Evolutionary conservation across 441 rosid genomes (phyloP).

Genomic region (Adansonia madagascariensis): DNA sequence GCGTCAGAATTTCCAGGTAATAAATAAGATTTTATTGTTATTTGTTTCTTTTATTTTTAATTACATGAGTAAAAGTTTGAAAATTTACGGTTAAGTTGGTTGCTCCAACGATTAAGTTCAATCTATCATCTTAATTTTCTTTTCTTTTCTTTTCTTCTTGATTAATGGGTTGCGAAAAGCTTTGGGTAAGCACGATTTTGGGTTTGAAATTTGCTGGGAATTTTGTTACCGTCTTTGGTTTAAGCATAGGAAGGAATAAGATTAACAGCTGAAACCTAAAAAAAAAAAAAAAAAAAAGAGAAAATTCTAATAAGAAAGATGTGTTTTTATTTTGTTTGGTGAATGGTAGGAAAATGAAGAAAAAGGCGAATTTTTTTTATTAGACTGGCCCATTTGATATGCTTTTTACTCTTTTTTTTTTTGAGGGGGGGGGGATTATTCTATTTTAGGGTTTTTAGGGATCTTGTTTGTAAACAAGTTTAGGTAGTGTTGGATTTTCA

Average conservation of each 20-base stretch:
- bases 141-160: neutral
- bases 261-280: neutral
- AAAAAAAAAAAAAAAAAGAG: neutral
- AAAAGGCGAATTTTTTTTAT: neutral
- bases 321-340: neutral
- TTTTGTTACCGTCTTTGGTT: neutral
- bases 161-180: neutral
- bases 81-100: constrained; percentile 1
- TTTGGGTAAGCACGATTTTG: neutral
- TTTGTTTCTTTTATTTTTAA: neutral
- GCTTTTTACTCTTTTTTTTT: neutral
- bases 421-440: neutral
- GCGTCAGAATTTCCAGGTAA: constrained; percentile 34
- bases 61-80: neutral
- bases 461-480: constrained; percentile 6
- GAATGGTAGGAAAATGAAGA: constrained; percentile 15
- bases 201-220: neutral
- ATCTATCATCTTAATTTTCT: neutral
- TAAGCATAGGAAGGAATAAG: constrained; percentile 2
- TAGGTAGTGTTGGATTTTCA: neutral
- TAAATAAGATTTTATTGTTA: neutral
- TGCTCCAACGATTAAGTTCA: neutral
- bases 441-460: constrained; percentile 8
- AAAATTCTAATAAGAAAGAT: neutral
- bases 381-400: neutral